Evolutionary conservation across 371 early-diverging fungal genomes (phyloP).

Genomic region (Lichtheimia corymbifera): DNA sequence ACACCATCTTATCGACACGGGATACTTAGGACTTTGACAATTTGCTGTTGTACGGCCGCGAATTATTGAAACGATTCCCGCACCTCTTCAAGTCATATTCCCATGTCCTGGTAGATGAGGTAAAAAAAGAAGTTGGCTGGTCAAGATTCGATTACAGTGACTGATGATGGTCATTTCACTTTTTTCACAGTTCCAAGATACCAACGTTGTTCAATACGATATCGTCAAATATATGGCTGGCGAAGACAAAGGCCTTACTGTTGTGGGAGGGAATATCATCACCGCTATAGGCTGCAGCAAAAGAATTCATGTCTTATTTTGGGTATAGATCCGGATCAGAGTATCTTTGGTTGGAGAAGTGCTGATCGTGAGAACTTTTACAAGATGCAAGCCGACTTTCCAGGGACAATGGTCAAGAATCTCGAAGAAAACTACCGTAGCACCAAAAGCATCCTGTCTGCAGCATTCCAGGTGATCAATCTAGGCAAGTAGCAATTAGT

Average conservation of each 20-base stretch:
- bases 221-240: slow-evolving; percentile 42
- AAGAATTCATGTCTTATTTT: neutral
- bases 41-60: slow-evolving; percentile 38
- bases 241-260: slow-evolving; percentile 44
- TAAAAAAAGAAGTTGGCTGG: slow-evolving; percentile 4
- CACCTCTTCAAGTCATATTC: slow-evolving; percentile 20
- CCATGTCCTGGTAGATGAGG: slow-evolving; percentile 63
- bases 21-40: slow-evolving; percentile 62
- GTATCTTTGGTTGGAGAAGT: slow-evolving; percentile 65
- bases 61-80: slow-evolving; percentile 30
- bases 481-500: slow-evolving; percentile 29
- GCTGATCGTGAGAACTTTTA: slow-evolving; percentile 59
- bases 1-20: slow-evolving; percentile 7
- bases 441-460: slow-evolving; percentile 46
- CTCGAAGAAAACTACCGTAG: slow-evolving; percentile 65
- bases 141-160: neutral
- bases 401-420: slow-evolving; percentile 29
- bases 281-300: neutral
- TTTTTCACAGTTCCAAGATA: slow-evolving; percentile 61
- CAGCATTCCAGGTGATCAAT: slow-evolving; percentile 50
- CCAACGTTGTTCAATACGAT: slow-evolving; percentile 59
- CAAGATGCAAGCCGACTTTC: slow-evolving; percentile 46
- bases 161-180: neutral
- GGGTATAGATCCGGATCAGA: slow-evolving; percentile 57
- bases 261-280: slow-evolving; percentile 58